Conservation (phyloP, 1,284 basidiomycete genomes). For the Fomitiporia mediterranea region DNA sequence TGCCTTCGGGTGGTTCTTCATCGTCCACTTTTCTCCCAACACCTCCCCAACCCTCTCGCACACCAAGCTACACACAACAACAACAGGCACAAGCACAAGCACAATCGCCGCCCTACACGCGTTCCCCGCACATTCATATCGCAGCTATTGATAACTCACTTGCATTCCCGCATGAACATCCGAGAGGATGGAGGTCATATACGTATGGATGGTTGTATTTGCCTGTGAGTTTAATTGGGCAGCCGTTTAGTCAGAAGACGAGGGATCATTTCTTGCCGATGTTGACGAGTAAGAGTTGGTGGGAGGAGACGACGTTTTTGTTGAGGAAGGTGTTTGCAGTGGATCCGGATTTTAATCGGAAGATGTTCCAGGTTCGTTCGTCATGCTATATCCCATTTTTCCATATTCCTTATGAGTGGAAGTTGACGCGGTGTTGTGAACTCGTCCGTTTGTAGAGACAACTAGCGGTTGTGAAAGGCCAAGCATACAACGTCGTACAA, state of each 20-base stretch:
- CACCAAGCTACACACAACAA: neutral
- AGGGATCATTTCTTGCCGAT: constrained; percentile 79
- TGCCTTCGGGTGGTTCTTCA: no score
- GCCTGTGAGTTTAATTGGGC: constrained; percentile 80
- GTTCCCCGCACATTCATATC: constrained; percentile 60
- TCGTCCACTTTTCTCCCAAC: constrained; percentile 7
- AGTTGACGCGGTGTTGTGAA: neutral
- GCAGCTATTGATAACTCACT: constrained; percentile 93
- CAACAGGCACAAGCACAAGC: no score
- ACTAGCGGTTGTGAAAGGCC: constrained; percentile 87
- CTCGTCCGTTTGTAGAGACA: constrained; percentile 68
- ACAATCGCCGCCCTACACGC: no score
- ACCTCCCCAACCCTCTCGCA: neutral
- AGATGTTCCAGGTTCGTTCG: constrained; percentile 68
- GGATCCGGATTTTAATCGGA: constrained; percentile 81
- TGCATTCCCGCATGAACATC: constrained; percentile 87
- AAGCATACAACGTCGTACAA: constrained; percentile 87
- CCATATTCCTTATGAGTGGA: no score
- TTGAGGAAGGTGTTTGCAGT: constrained; percentile 73
- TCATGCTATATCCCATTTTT: no score
- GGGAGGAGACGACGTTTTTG: constrained; percentile 81
- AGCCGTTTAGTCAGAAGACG: constrained; percentile 80
- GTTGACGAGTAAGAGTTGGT: constrained; percentile 82
- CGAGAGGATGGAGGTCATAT: constrained; percentile 85
- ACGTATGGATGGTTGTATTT: constrained; percentile 92